Evolutionary conservation across 2,329 filamentous ascomycete species (phyloP).

Genomic region (Colletotrichum musicola): DNA sequence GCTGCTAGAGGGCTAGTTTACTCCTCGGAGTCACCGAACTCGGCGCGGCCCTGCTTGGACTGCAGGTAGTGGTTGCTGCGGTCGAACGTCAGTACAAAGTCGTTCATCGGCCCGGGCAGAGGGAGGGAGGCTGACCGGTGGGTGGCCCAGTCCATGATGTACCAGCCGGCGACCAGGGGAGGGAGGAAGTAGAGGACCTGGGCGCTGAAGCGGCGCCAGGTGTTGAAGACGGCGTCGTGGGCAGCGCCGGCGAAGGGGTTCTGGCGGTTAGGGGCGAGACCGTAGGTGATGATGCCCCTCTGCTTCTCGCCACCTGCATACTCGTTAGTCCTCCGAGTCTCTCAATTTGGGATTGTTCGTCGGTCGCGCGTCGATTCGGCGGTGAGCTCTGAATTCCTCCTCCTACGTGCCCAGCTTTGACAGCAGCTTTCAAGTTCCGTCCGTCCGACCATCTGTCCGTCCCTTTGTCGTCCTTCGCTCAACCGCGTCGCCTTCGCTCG

Average conservation of each 20-base stretch:
- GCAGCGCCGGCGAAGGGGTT: constrained; percentile 83
- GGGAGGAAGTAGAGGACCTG: constrained; percentile 93
- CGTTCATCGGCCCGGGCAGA: background rate
- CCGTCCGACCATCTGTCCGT: background rate
- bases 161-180: constrained; percentile 83
- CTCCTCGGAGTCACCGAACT: constrained; percentile 57
- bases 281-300: constrained; percentile 77
- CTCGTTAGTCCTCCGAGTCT: constrained; percentile 23
- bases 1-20: constrained; percentile 45
- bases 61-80: constrained; percentile 83
- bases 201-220: constrained; percentile 84
- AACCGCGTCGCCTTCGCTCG: constrained; percentile 9
- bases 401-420: background rate
- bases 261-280: constrained; percentile 88
- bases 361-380: constrained; percentile 3
- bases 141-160: constrained; percentile 89
- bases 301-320: constrained; percentile 68
- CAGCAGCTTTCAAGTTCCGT: background rate
- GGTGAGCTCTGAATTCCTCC: background rate
- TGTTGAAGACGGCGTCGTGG: constrained; percentile 94
- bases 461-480: background rate
- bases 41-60: constrained; percentile 79
- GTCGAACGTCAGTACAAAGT: constrained; percentile 33
- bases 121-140: constrained; percentile 74
- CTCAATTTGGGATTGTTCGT: background rate